Conservation (phyloP, 768 basidiomycete genomes). For the Cyathus striatus region DNA sequence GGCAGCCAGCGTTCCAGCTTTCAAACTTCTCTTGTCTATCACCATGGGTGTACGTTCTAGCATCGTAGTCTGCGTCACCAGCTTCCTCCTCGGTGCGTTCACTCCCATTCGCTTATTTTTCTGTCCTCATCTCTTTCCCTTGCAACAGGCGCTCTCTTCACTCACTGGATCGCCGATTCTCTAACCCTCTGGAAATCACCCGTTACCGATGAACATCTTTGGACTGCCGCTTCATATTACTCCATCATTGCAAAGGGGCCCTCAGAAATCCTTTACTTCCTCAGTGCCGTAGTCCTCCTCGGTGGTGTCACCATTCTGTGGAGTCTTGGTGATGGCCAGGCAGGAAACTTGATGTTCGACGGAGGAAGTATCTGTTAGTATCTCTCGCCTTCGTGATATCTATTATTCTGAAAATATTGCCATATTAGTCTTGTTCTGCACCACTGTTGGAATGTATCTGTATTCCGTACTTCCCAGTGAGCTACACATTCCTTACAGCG, state of each 20-base stretch:
- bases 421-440: conserved; percentile 67
- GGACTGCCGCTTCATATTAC: conserved; percentile 82
- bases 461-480: conserved; percentile 78
- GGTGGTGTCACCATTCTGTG: conserved; percentile 69
- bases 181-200: conserved; percentile 87
- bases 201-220: conserved; percentile 77
- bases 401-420: conserved; percentile 3
- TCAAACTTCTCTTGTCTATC: no score
- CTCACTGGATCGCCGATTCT: conserved; percentile 93
- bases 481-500: conserved; percentile 18
- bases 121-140: conserved; percentile 4
- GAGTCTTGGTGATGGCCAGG: conserved; percentile 73
- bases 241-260: conserved; percentile 70
- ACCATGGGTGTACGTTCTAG: conserved; percentile 69
- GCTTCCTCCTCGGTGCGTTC: conserved; percentile 69
- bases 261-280: conserved; percentile 46
- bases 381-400: background rate
- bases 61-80: conserved; percentile 71
- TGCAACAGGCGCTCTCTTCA: conserved; percentile 67
- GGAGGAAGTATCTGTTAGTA: conserved; percentile 81
- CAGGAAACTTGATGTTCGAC: conserved; percentile 88
- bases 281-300: conserved; percentile 48
- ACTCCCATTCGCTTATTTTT: conserved; percentile 2
- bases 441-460: conserved; percentile 66
- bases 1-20: no score